Percentiles rank a stretch among this genome's conserved stretches.
phyloP scores from a whole-genome alignment of 768 basidiomycete genomes.

The Kwoniella botswanensis region DNA sequence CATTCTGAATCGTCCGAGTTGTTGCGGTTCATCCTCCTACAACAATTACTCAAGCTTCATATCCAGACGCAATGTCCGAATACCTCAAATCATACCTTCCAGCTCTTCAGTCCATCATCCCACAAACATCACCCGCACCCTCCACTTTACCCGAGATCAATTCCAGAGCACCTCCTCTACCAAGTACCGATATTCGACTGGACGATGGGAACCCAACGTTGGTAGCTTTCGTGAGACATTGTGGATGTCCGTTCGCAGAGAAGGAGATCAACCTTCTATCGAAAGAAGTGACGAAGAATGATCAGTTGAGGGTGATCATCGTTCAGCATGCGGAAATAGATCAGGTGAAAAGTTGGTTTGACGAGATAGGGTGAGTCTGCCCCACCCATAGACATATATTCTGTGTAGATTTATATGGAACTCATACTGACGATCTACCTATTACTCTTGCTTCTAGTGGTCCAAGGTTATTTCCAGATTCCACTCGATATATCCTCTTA shows the following conservation, averaged over 20 bases:
- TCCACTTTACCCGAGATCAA: conserved; percentile 1
- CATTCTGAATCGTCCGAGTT: too few species aligned
- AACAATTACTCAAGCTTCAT: too few species aligned
- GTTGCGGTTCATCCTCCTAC: too few species aligned
- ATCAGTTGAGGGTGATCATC: conserved; percentile 9
- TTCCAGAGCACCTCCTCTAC: conserved; percentile 6
- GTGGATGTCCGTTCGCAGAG: conserved; percentile 19
- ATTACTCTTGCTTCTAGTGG: background rate
- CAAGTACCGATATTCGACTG: background rate
- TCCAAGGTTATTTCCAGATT: conserved; percentile 1
- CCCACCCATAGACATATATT: too few species aligned
- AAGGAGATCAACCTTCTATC: conserved; percentile 13
- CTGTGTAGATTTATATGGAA: too few species aligned
- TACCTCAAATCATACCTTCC: conserved; percentile 14
- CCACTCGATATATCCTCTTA: conserved; percentile 1
- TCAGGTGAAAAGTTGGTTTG: conserved; percentile 13
- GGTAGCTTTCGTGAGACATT: conserved; percentile 23
- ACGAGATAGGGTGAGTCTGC: conserved; percentile 18
- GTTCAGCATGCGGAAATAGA: conserved; percentile 17
- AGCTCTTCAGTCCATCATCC: conserved; percentile 14
- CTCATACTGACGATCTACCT: background rate
- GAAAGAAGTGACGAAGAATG: conserved; percentile 9
- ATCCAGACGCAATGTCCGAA: background rate
- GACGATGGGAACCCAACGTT: background rate
- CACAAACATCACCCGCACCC: conserved; percentile 10